Base-by-base conservation (phyloP, 2,329 filamentous ascomycete genomes). In the Ophiostoma sp. region DNA sequence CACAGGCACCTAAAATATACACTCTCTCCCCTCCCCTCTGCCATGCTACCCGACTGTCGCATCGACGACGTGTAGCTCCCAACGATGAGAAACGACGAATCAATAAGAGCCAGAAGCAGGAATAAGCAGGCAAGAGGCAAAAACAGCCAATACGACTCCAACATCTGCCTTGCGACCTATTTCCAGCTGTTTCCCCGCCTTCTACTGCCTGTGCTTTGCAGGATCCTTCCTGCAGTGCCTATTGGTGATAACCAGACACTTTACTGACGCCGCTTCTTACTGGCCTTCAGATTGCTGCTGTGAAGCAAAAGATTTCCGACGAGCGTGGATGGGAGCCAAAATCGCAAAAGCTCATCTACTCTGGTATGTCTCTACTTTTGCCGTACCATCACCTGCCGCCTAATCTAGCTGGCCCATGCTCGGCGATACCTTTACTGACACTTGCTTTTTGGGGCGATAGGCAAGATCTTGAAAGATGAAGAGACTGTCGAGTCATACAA, bases 401-500 rank as follows among this genome's bases (percentile, higher is more conserved):
- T 27, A 27, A 27, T 27, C 27, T 27, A 27, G 27, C 27, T 27
- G 2, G 27, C 27, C 27, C 27, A 27, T 27, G 27, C 27, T 27
- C 27, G 27, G 27, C 27, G 27, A 27, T 27, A 2, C 27, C 27
- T 27, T 27, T 27, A 27, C 27, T 27, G 27, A 27, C 27, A 27
- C 27, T 27, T 27, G 27, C 27, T 27, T 27, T 27, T 27, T 27
- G 1, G 27, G 27, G 27, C 27, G 66, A 68, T 74, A 97, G 93
- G 95, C 82, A 99, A 99, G 84, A 98, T 99, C 75, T 83, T 99
- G 73, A 94, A 97, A 81, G 94, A 99, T 89, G 92, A 93, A 71
- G 95, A 97, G 77, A 97, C 93, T 2, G 91, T 99, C 74, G 92
- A 93, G 79, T 93, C 91, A 55, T 98, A 98, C 83, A 97, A 92